phyloP scores from a whole-genome alignment of 805 yeast species.

The Ogataea philodendri region DNA sequence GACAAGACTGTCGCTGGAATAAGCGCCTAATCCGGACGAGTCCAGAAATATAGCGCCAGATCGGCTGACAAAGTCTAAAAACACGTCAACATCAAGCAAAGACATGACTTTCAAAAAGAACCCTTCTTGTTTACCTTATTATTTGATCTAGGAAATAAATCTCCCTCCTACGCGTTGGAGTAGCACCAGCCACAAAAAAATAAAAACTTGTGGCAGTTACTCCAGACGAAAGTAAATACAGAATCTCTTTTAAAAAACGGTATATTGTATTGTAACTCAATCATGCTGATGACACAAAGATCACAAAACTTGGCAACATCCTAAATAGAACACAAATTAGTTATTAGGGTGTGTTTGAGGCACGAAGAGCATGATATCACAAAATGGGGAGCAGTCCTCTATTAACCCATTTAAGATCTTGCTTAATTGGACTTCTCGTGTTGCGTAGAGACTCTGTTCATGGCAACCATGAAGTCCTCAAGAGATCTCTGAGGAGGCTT shows the following conservation, averaged over 20 bases:
- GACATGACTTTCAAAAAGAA: not conserved
- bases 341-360: conserved; percentile 16
- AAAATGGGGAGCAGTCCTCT: conserved; percentile 17
- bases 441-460: conserved; percentile 88
- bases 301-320: conserved; percentile 11
- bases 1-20: not conserved
- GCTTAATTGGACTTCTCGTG: conserved; percentile 73
- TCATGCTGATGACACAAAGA: conserved; percentile 8
- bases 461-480: conserved; percentile 81
- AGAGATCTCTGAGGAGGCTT: conserved; percentile 61
- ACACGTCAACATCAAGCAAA: conserved; percentile 1
- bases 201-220: too few species aligned
- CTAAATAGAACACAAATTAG: conserved; percentile 18
- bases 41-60: conserved; percentile 1
- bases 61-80: conserved; percentile 1
- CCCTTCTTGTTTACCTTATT: conserved; percentile 2
- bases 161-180: conserved; percentile 1
- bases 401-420: conserved; percentile 12
- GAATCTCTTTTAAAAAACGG: conserved; percentile 2
- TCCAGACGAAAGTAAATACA: not conserved
- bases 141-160: conserved; percentile 1
- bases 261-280: conserved; percentile 7
- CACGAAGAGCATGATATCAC: conserved; percentile 16
- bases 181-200: conserved; percentile 4
- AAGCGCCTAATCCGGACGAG: not conserved